phyloP scores from a whole-genome alignment of 2,329 filamentous ascomycete genomes.

The Fusarium sp. region DNA sequence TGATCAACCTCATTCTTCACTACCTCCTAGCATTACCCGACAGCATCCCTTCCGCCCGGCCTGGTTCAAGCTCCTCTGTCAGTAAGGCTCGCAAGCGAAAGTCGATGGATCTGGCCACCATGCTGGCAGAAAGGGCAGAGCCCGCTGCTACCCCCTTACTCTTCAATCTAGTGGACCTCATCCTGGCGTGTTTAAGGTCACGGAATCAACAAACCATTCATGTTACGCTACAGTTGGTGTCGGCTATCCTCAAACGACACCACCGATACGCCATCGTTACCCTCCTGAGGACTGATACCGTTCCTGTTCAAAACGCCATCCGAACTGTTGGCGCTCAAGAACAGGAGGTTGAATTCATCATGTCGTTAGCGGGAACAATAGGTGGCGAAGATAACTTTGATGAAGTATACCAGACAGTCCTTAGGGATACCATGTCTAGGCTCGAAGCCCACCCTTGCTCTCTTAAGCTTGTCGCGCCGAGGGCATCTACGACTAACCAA shows the following conservation, averaged over 20 bases:
- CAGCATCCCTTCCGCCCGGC: constrained; percentile 53
- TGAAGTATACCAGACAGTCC: constrained; percentile 78
- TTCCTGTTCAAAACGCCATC: constrained; percentile 66
- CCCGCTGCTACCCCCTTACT: constrained; percentile 83
- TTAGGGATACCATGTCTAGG: constrained; percentile 78
- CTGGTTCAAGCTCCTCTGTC: constrained; percentile 65
- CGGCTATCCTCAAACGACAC: constrained; percentile 87
- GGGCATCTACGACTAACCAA: constrained; percentile 68
- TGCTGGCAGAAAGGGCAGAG: constrained; percentile 82
- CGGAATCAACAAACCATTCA: constrained; percentile 90
- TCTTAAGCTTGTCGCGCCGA: constrained; percentile 75
- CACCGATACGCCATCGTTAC: constrained; percentile 88
- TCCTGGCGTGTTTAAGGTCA: constrained; percentile 87
- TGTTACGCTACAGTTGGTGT: constrained; percentile 89
- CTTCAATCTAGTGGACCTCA: constrained; percentile 93
- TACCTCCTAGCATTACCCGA: constrained; percentile 90
- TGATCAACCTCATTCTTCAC: constrained; percentile 93
- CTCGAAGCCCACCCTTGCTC: constrained; percentile 83
- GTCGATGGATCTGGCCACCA: constrained; percentile 88
- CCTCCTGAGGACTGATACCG: constrained; percentile 76
- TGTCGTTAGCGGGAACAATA: constrained; percentile 76
- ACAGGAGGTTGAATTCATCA: constrained; percentile 80
- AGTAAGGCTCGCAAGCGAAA: constrained; percentile 85
- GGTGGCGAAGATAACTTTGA: constrained; percentile 80
- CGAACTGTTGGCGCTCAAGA: constrained; percentile 82